Evolutionary conservation across 345 rosid species (phyloP).

Genomic region (Pugionium cornutum): DNA sequence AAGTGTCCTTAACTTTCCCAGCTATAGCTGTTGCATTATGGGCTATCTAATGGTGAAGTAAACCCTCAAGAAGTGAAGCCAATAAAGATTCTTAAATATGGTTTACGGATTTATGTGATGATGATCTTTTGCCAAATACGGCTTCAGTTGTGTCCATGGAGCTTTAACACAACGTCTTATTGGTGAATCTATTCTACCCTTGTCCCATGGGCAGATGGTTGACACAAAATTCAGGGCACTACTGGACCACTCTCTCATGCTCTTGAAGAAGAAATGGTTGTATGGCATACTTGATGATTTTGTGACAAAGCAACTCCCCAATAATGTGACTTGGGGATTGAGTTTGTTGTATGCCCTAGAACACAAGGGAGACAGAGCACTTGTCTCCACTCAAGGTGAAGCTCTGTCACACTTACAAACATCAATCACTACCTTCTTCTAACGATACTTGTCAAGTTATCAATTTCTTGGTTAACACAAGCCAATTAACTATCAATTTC

Average conservation of each 20-base stretch:
- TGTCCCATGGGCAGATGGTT: conserved; percentile 63
- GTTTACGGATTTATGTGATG: background rate
- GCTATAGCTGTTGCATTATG: conserved; percentile 20
- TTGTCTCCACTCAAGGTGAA: conserved; percentile 82
- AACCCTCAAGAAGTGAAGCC: conserved; percentile 10
- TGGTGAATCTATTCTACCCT: conserved; percentile 10
- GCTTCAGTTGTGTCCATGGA: conserved; percentile 17
- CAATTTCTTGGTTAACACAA: background rate
- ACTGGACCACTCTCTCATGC: conserved; percentile 76
- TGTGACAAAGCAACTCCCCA: conserved; percentile 97
- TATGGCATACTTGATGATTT: conserved; percentile 90
- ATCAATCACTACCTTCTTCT: background rate
- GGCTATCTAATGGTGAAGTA: conserved; percentile 11
- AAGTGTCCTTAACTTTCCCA: conserved; percentile 43
- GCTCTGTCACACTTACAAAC: background rate
- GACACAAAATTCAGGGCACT: conserved; percentile 85
- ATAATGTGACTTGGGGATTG: conserved; percentile 97
- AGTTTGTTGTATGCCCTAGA: conserved; percentile 92
- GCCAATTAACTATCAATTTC: background rate
- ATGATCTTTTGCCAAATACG: conserved; percentile 11
- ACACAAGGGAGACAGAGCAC: conserved; percentile 87
- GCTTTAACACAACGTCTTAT: background rate
- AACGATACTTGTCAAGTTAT: background rate
- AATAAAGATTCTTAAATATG: background rate
- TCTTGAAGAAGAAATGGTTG: conserved; percentile 86